Evolutionary conservation across 2,329 filamentous ascomycete species (phyloP), one percentile per base, ranked within the genome.

Genomic region (Ceratocystis harringtonii): DNA sequence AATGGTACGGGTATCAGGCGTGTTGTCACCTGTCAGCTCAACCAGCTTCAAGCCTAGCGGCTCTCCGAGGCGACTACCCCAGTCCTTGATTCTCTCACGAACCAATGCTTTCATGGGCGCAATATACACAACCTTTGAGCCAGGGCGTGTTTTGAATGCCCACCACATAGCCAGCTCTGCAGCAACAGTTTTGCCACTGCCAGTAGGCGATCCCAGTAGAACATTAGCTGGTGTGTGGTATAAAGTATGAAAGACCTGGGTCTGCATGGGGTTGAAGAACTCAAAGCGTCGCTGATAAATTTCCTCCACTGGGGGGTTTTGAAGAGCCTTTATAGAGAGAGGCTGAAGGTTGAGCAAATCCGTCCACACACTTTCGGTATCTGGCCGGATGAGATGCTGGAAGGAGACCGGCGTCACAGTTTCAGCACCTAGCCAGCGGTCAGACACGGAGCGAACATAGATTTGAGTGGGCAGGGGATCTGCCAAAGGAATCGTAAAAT

Each of bases 181-280:
- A 19, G 95, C 94, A 50, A 99, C 89, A 0, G 95, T 99, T 79
- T 99, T 99, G 67, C 94, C 94, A 79, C 91, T 96, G 66, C 94
- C 94, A 0, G 95, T 99, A 0, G 94, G 95, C 1, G 94, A 97
- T 6, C 95, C 94, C 7, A 99, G 82, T 2, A 99, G 81, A 3
- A 99, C 92, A 72, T 99, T 99, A 58, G 89, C 87, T 6, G 88
- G 76, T 0, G 94, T 96, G 73, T 97, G 88, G 70, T 99, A 99
- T 43, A 99, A 82, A 15, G 90, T 92, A 72, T 99, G 94, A 76
- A 99, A 99, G 63, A 99, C 90, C 72, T 99, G 94, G 0, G 94
- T 97, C 75, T 99, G 94, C 95, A 99, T 97, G 0, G 94, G 94
- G 72, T 99, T 99, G 80, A 99, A 99, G 75, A 87, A 99, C 69